Conservation (phyloP, 805 yeast genomes). For the Priceomyces melissophilus region DNA sequence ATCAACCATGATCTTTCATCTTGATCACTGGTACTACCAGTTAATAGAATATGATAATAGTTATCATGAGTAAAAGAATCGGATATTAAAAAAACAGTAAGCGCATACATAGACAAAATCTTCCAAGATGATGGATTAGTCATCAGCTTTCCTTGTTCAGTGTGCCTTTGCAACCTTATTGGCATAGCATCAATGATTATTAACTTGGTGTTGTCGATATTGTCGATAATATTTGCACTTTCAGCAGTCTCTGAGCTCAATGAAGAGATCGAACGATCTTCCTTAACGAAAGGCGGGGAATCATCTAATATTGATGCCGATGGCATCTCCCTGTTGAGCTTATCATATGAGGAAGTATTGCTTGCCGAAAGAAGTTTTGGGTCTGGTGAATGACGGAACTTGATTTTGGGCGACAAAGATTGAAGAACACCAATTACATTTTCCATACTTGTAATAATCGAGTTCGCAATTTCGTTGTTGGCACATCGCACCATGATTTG, state of each 20-base stretch:
- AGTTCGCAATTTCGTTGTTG: slow-evolving; percentile 21
- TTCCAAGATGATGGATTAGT: slow-evolving; percentile 42
- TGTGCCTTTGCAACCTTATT: slow-evolving; percentile 35
- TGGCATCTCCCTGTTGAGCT: too few species aligned
- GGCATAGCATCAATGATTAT: slow-evolving; percentile 29
- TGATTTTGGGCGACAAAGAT: background rate
- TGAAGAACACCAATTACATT: slow-evolving; percentile 25
- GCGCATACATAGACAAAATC: slow-evolving; percentile 36
- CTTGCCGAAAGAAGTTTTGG: slow-evolving; percentile 3
- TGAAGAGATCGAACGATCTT: slow-evolving; percentile 18
- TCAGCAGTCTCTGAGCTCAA: slow-evolving; percentile 17
- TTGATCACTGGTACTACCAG: slow-evolving; percentile 11
- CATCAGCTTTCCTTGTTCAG: slow-evolving; percentile 24
- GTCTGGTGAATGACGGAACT: too few species aligned
- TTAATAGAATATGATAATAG: slow-evolving; percentile 27
- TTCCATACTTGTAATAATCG: slow-evolving; percentile 22
- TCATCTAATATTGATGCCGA: too few species aligned
- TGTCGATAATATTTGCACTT: slow-evolving; percentile 16
- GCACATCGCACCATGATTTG: slow-evolving; percentile 33
- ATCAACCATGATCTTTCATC: slow-evolving; percentile 29
- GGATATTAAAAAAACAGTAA: slow-evolving; percentile 26
- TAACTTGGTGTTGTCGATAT: slow-evolving; percentile 21
- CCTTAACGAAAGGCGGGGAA: background rate
- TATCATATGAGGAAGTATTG: background rate
- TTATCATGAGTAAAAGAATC: slow-evolving; percentile 21